These are phyloP conservation scores for Trichoderma aggressivum DNA, from an alignment of 2,329 filamentous ascomycete species.

Conservation along the genomic window DNA sequence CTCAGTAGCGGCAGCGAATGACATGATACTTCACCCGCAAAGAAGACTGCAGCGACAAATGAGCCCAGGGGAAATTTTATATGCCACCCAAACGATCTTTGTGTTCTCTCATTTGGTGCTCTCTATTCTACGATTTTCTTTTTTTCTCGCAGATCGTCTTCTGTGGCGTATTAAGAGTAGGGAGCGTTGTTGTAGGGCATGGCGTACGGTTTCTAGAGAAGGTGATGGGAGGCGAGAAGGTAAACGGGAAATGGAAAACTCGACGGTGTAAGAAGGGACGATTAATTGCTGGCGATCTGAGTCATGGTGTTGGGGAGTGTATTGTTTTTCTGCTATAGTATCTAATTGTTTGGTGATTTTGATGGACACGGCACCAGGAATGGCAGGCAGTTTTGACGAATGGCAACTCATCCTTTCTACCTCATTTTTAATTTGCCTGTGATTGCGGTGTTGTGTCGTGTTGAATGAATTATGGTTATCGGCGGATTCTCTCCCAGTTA, in stretches of 20 bases:
- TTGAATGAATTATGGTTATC: neutral
- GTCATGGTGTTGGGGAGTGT: constrained; percentile 1
- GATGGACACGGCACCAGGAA: neutral
- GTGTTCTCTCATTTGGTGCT: neutral
- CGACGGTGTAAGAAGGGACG: neutral
- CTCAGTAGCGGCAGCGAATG: neutral
- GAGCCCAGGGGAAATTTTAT: neutral
- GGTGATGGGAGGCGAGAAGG: neutral
- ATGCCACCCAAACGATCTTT: neutral
- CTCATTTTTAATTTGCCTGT: neutral
- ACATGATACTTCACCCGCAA: neutral
- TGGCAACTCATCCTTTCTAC: neutral
- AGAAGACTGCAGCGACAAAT: neutral
- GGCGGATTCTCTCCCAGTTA: neutral
- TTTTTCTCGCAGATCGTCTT: neutral
- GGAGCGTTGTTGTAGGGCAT: constrained; percentile 7
- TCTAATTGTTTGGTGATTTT: neutral
- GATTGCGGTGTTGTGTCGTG: neutral
- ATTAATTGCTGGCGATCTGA: neutral
- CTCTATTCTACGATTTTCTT: neutral
- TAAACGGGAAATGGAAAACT: neutral
- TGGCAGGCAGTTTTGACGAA: neutral
- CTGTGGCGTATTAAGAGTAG: neutral
- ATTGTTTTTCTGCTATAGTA: neutral
- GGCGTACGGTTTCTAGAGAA: constrained; percentile 6